Percentiles rank a stretch among this genome's conserved stretches.
phyloP scores from a whole-genome alignment of 192 early-diverging fungal species.

The Paraglomus occultum region DNA sequence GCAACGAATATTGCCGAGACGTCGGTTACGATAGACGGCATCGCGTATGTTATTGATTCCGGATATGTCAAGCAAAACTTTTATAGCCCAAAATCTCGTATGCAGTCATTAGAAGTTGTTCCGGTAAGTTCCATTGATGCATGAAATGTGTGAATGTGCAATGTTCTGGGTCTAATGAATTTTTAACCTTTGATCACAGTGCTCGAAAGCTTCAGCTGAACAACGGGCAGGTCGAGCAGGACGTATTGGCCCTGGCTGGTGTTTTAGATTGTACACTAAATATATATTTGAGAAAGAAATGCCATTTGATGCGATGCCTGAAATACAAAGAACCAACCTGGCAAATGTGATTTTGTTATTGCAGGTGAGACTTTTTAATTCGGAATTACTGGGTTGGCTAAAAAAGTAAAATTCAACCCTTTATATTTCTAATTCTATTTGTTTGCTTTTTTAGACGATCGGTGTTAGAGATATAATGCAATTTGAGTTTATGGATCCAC shows the following conservation, averaged over 20 bases:
- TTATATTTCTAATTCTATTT: conserved; percentile 5
- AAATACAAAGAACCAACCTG: conserved; percentile 96
- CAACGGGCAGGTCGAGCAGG: conserved; percentile 97
- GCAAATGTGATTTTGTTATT: conserved; percentile 86
- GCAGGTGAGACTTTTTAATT: conserved; percentile 51
- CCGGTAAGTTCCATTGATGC: conserved; percentile 43
- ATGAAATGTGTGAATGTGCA: background rate
- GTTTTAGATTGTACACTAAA: conserved; percentile 94
- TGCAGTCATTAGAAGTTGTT: conserved; percentile 96
- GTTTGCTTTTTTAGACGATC: conserved; percentile 73
- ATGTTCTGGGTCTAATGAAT: background rate
- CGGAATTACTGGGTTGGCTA: background rate
- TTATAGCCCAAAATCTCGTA: conserved; percentile 91
- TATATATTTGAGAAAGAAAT: conserved; percentile 92
- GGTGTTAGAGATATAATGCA: conserved; percentile 96
- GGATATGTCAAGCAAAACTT: conserved; percentile 96
- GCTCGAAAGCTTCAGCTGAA: conserved; percentile 89
- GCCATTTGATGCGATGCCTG: conserved; percentile 91
- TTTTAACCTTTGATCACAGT: conserved; percentile 30
- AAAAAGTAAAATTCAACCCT: background rate
- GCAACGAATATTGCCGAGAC: conserved; percentile 99
- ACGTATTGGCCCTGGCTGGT: conserved; percentile 94
- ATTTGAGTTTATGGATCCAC: conserved; percentile 99
- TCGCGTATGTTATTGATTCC: conserved; percentile 97
- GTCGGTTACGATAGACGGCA: conserved; percentile 95